These are phyloP conservation scores for Coemansia sp. DNA, from an alignment of 192 early-diverging fungal species.

Conservation along the genomic window DNA sequence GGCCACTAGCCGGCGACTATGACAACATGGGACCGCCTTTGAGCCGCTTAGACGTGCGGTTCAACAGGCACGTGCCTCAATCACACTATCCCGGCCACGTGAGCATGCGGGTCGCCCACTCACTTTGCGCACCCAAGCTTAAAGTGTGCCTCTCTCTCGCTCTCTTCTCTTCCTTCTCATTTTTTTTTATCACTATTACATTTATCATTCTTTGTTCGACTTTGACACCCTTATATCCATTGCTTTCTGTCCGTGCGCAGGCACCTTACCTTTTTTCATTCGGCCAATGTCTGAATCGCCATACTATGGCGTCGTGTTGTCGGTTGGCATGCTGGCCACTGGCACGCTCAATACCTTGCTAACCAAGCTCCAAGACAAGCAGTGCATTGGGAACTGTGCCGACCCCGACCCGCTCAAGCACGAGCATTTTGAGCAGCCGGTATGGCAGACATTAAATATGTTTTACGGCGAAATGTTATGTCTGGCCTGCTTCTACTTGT, in stretches of 20 bases:
- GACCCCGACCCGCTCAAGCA: constrained; percentile 65
- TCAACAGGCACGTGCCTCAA: constrained; percentile 5
- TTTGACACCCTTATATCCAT: not conserved
- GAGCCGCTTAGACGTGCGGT: constrained; percentile 7
- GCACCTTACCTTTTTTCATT: constrained; percentile 1
- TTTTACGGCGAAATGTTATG: constrained; percentile 90
- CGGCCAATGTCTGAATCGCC: constrained; percentile 28
- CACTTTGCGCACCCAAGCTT: not conserved
- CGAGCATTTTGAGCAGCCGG: constrained; percentile 90
- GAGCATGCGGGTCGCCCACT: not conserved
- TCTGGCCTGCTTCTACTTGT: constrained; percentile 65
- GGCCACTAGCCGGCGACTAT: not conserved
- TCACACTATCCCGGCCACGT: constrained; percentile 7
- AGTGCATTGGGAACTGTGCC: constrained; percentile 88
- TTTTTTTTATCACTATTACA: not conserved
- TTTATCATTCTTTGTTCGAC: constrained; percentile 2
- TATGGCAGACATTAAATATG: constrained; percentile 99
- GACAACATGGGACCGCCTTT: not conserved
- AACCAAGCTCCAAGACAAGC: constrained; percentile 87
- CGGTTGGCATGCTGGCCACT: constrained; percentile 73
- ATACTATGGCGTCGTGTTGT: constrained; percentile 52
- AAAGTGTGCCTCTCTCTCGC: not conserved
- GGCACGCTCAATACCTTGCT: constrained; percentile 80
- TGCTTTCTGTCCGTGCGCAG: not conserved
- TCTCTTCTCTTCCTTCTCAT: not conserved